A percentile compares a stretch with the other conserved stretches of the same genome.
These are phyloP conservation scores for Monosporascus cannonballus DNA, from an alignment of 2,329 filamentous ascomycete genomes.

Conservation along the genomic window DNA sequence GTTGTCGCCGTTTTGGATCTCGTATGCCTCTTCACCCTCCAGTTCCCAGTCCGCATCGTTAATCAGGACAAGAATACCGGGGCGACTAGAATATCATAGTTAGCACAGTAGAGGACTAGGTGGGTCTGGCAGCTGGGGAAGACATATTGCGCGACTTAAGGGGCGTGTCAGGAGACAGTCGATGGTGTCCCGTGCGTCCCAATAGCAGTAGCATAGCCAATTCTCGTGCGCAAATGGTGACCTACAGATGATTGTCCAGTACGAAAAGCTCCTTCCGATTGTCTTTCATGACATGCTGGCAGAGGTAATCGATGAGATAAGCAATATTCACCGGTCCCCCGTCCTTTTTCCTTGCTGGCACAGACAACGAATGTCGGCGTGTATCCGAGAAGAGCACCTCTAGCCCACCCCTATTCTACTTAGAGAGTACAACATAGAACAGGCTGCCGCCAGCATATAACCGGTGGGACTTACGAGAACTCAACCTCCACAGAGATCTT, in stretches of 20 bases:
- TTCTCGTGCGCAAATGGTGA: slow-evolving; percentile 16
- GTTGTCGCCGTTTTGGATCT: too few species aligned
- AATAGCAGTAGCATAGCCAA: not conserved
- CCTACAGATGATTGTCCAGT: slow-evolving; percentile 81
- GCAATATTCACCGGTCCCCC: slow-evolving; percentile 62
- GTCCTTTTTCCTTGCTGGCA: slow-evolving; percentile 58
- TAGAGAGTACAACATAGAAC: not conserved
- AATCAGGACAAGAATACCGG: slow-evolving; percentile 91
- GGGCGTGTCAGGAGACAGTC: too few species aligned
- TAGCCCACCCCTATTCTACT: slow-evolving; percentile 65
- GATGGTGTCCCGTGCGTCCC: too few species aligned
- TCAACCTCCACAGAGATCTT: slow-evolving; percentile 54
- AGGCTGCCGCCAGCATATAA: too few species aligned
- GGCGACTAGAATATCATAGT: slow-evolving; percentile 55
- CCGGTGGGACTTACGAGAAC: slow-evolving; percentile 40
- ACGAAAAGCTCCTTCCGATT: slow-evolving; percentile 83
- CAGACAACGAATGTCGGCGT: slow-evolving; percentile 61
- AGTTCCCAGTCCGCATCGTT: slow-evolving; percentile 99
- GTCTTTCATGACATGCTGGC: slow-evolving; percentile 78
- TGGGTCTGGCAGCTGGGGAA: not conserved
- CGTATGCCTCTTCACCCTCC: slow-evolving; percentile 87
- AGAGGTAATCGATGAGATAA: slow-evolving; percentile 73
- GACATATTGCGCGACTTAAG: not conserved
- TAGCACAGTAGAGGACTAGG: slow-evolving; percentile 5
- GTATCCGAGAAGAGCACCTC: slow-evolving; percentile 90